phyloP scores from a whole-genome alignment of 345 rosid species.

The Camelina sativa region DNA sequence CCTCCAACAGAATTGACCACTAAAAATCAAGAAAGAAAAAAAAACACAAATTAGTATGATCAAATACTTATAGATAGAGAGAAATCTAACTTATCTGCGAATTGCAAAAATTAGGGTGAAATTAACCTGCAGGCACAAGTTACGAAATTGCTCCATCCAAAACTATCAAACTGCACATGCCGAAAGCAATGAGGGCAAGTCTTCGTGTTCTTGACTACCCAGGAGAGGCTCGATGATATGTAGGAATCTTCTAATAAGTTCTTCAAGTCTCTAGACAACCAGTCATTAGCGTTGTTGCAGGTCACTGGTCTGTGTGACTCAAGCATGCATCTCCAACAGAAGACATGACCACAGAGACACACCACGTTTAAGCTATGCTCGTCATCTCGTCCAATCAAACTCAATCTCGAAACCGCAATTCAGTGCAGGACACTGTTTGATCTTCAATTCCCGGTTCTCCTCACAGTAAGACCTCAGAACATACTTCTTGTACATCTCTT shows the following conservation, averaged over 20 bases:
- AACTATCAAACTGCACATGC: not conserved
- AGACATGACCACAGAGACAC: conserved; percentile 35
- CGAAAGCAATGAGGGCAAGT: conserved; percentile 27
- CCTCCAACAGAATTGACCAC: conserved; percentile 8
- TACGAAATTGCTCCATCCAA: not conserved
- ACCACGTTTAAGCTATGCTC: conserved; percentile 25
- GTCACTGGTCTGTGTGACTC: conserved; percentile 43
- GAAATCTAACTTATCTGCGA: not conserved
- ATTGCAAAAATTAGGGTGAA: not conserved
- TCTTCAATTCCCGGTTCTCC: not conserved
- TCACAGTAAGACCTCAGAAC: conserved; percentile 28
- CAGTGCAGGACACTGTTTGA: conserved; percentile 29
- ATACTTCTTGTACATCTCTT: conserved; percentile 9
- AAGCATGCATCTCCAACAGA: conserved; percentile 35
- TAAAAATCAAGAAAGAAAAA: conserved; percentile 7
- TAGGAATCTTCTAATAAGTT: not conserved
- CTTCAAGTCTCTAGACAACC: conserved; percentile 24
- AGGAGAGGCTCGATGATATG: not conserved
- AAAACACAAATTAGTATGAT: conserved; percentile 14
- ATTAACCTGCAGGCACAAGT: conserved; percentile 33
- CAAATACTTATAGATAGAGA: not conserved
- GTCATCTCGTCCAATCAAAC: not conserved
- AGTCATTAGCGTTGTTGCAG: conserved; percentile 36
- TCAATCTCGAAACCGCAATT: conserved; percentile 9
- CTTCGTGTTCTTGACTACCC: not conserved